These are phyloP conservation scores for Aureobasidium sp. DNA, from an alignment of 2,329 filamentous ascomycete genomes.

Conservation along the genomic window DNA sequence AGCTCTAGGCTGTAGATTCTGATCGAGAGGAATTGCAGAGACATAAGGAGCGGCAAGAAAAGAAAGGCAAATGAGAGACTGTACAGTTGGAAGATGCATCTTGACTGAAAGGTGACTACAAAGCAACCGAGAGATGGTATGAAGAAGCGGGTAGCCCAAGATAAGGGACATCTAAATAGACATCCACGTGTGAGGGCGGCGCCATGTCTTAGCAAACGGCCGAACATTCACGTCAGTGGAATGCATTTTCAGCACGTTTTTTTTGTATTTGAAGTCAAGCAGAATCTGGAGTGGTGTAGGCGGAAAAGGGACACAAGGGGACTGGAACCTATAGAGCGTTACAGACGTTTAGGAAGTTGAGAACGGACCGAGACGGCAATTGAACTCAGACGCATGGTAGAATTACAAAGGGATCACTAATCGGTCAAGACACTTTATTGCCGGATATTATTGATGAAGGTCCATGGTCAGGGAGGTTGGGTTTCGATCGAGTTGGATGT, in stretches of 20 bases:
- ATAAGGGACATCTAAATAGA: background rate
- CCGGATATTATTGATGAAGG: too few relatives aligned
- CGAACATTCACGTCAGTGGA: background rate
- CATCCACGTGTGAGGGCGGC: background rate
- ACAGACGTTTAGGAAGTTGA: background rate
- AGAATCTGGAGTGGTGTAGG: background rate
- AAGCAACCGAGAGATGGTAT: background rate
- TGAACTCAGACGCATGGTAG: conserved; percentile 3
- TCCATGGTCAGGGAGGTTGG: background rate
- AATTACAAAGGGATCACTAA: conserved; percentile 2
- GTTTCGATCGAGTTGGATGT: background rate
- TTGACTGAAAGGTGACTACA: background rate
- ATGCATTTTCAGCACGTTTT: conserved; percentile 4
- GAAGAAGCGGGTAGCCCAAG: background rate
- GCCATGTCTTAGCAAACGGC: conserved; percentile 11
- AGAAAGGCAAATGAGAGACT: conserved; percentile 13
- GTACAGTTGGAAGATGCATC: conserved; percentile 7
- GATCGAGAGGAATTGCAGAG: conserved; percentile 11
- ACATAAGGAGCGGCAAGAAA: conserved; percentile 1
- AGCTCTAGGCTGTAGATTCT: conserved; percentile 3
- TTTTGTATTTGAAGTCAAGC: background rate
- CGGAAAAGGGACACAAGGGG: background rate
- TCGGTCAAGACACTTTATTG: conserved; percentile 3
- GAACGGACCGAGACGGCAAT: background rate
- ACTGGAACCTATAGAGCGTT: conserved; percentile 11